Base-by-base conservation (phyloP, 768 basidiomycete species). In the Hericium erinaceus region DNA sequence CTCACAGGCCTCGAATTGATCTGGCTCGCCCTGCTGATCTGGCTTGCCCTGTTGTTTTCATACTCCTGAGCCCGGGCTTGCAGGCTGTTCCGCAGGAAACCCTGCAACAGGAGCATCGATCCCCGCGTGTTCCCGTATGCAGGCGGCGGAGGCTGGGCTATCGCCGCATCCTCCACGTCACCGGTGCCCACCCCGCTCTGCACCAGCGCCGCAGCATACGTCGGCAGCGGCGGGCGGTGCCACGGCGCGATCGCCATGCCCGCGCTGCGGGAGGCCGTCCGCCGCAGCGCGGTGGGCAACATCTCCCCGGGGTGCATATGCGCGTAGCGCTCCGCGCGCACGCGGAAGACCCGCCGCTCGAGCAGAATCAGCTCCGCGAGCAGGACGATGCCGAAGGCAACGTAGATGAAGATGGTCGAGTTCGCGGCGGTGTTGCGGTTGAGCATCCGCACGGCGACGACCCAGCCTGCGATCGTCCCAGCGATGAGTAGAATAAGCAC, bases 101-200 rank as follows among this genome's bases (percentile, higher is more conserved):
- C 81, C 0, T 77, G 65, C 18, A 87, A 73, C 48, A 88, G 64
- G 48, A 88, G 73, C 18, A 76, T 84, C 70, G 83, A 86, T 39
- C 84, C 85, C 51, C 86, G 77, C 18, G 84, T 85, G 62, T 86
- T 77, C 22, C 87, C 87, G 66, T 89, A 89, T n/a, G 84, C 84
- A 10, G 87, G 87, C 7, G 87, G 87, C 1, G 87, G 86, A 4
- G 82, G 76, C 18, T 74, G 77, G 3, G 85, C 86, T 57, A 87
- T 89, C 39, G 78, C 67, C 64, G 80, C 74, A 67, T 87, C 86
- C 62, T 89, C 87, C 26, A 86, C 85, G 67, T 89, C 87, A 44
- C 86, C 87, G 4, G 87, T 88, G 39, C 84, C 85, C 13, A 74
- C 76, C 13, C 86, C 85, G 66, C 80, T 82, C 60, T 85, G 78